These are phyloP conservation scores for Talaromyces albobiverticillius DNA, from an alignment of 2,329 filamentous ascomycete genomes.

Conservation along the genomic window DNA sequence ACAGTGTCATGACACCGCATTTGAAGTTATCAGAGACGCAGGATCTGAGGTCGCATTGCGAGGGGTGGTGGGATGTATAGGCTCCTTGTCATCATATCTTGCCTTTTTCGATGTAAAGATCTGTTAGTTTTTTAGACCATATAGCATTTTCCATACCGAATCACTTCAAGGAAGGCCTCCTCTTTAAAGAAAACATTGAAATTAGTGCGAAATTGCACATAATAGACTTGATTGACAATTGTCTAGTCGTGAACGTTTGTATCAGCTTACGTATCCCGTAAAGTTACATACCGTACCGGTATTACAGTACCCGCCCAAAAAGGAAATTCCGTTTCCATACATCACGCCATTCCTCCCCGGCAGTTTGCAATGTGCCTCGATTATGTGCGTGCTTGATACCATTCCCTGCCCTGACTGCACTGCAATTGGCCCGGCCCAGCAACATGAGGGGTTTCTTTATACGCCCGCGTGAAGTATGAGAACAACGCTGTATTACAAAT, in stretches of 20 bases:
- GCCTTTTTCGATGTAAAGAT: background rate
- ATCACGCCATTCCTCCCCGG: slow-evolving; percentile 11
- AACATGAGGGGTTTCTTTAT: background rate
- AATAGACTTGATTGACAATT: too few species aligned
- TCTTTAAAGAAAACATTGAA: too few species aligned
- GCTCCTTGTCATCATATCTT: background rate
- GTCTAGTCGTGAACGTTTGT: too few species aligned
- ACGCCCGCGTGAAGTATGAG: background rate
- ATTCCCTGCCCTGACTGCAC: background rate
- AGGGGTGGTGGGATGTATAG: slow-evolving; percentile 62
- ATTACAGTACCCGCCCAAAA: background rate
- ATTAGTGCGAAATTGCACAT: too few species aligned
- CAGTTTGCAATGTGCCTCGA: slow-evolving; percentile 2
- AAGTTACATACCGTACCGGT: background rate
- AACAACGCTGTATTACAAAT: background rate
- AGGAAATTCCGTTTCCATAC: slow-evolving; percentile 4
- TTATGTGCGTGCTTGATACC: background rate
- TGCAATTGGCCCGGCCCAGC: background rate
- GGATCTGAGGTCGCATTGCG: slow-evolving; percentile 62
- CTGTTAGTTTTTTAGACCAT: too few species aligned
- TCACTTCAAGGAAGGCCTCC: too few species aligned
- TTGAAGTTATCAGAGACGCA: slow-evolving; percentile 55
- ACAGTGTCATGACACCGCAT: slow-evolving; percentile 59
- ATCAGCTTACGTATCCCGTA: background rate
- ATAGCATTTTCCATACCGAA: too few species aligned